phyloP scores from a whole-genome alignment of 2,329 filamentous ascomycete genomes.

The Fusarium kyushuense region DNA sequence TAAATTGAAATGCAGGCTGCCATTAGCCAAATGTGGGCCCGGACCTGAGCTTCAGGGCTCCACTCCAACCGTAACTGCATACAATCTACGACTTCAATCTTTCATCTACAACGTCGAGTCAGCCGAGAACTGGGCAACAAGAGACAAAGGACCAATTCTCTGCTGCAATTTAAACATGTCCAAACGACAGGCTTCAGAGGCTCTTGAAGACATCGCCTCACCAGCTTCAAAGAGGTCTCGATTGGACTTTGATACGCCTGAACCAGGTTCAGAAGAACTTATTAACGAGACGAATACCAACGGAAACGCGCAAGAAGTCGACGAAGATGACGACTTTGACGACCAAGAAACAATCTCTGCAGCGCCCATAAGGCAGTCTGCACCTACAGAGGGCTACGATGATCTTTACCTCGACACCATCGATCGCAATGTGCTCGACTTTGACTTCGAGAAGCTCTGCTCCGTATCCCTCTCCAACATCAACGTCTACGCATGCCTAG shows the following conservation, averaged over 20 bases:
- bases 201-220: constrained; percentile 69
- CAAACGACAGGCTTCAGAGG: constrained; percentile 71
- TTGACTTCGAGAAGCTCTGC: constrained; percentile 99
- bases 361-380: constrained; percentile 66
- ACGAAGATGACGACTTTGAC: constrained; percentile 56
- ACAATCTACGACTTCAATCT: constrained; percentile 27
- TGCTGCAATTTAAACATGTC: constrained; percentile 50
- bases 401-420: constrained; percentile 99
- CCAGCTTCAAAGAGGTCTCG: constrained; percentile 71
- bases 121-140: constrained; percentile 18
- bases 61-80: constrained; percentile 37
- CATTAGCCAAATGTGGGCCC: constrained; percentile 11
- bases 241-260: constrained; percentile 58
- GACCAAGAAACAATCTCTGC: constrained; percentile 57
- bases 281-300: constrained; percentile 51
- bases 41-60: constrained; percentile 36
- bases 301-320: constrained; percentile 48
- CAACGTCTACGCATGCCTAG: constrained; percentile 97
- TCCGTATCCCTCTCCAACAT: constrained; percentile 97
- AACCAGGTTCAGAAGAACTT: constrained; percentile 37
- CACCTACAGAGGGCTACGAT: constrained; percentile 87
- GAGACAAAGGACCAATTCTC: not conserved
- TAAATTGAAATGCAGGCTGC: constrained; percentile 1
- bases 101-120: constrained; percentile 33
- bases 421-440: constrained; percentile 91